phyloP scores from a whole-genome alignment of 1,284 basidiomycete species.

The Cystobasidium sp. region DNA sequence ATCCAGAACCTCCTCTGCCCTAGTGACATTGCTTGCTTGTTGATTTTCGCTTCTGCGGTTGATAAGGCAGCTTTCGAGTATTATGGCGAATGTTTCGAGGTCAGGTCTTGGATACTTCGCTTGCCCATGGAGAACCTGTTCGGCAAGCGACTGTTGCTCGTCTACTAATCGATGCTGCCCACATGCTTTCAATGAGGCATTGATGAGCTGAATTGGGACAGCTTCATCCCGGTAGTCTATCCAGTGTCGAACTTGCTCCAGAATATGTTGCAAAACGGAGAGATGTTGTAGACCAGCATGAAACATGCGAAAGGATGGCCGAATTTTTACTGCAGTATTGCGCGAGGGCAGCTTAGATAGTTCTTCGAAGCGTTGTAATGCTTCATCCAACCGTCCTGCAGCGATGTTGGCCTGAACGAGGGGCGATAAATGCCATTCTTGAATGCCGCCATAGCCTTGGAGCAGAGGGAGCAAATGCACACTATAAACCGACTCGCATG shows the following conservation, averaged over 20 bases:
- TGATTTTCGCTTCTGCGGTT: slow-evolving; percentile 12
- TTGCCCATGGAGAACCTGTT: not conserved
- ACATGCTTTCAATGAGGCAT: slow-evolving; percentile 28
- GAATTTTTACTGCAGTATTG: not conserved
- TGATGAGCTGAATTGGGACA: slow-evolving; percentile 16
- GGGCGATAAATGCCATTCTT: slow-evolving; percentile 38
- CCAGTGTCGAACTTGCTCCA: slow-evolving; percentile 10
- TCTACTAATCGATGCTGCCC: slow-evolving; percentile 9
- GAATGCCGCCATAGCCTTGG: not conserved
- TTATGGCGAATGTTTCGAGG: not conserved
- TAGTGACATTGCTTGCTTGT: not conserved
- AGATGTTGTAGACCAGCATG: slow-evolving; percentile 30
- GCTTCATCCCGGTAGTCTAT: not conserved
- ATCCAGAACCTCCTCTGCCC: slow-evolving; percentile 7
- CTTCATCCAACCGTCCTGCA: slow-evolving; percentile 11
- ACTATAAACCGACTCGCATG: slow-evolving; percentile 13
- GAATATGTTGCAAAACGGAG: slow-evolving; percentile 1
- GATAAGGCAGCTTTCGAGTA: slow-evolving; percentile 11
- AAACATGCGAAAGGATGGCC: slow-evolving; percentile 11
- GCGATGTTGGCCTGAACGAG: slow-evolving; percentile 21
- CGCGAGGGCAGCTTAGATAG: slow-evolving; percentile 6
- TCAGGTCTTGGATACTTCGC: slow-evolving; percentile 1
- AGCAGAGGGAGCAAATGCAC: slow-evolving; percentile 1
- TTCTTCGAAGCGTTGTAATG: not conserved
- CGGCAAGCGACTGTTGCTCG: not conserved